These are phyloP conservation scores for Nyctanthes arbortristis DNA, from an alignment of 257 asterid genomes.

Conservation along the genomic window DNA sequence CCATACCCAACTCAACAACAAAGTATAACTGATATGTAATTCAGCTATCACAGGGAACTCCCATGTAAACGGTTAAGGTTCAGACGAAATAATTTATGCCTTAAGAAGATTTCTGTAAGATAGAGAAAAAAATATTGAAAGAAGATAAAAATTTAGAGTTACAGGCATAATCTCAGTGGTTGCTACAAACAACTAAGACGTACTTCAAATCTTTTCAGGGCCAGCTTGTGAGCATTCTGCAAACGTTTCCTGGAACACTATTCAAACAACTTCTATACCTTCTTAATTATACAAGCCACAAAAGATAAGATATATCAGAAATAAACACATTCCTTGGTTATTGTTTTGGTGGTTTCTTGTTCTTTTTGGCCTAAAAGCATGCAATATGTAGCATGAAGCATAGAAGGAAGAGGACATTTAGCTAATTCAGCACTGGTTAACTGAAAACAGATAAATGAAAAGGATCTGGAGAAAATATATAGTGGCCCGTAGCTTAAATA, in stretches of 20 bases:
- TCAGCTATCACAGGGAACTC: constrained; percentile 2
- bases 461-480: constrained; percentile 11
- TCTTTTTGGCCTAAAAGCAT: not conserved
- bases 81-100: not conserved
- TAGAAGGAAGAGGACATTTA: not conserved
- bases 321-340: not conserved
- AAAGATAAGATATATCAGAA: not conserved
- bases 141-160: not conserved
- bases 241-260: not conserved
- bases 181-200: not conserved
- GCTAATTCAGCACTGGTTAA: not conserved
- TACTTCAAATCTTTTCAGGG: not conserved
- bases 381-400: not conserved
- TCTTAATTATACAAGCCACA: too few species aligned
- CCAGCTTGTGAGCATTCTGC: not conserved
- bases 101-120: not conserved
- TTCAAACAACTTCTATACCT: too few species aligned
- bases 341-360: not conserved
- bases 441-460: constrained; percentile 2
- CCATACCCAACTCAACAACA: not conserved
- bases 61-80: not conserved
- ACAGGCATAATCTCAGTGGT: not conserved
- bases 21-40: constrained; percentile 4
- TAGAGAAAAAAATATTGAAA: not conserved
- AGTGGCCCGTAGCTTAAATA: not conserved